Base-by-base conservation (phyloP, 305 asterid genomes). In the Withania somnifera region DNA sequence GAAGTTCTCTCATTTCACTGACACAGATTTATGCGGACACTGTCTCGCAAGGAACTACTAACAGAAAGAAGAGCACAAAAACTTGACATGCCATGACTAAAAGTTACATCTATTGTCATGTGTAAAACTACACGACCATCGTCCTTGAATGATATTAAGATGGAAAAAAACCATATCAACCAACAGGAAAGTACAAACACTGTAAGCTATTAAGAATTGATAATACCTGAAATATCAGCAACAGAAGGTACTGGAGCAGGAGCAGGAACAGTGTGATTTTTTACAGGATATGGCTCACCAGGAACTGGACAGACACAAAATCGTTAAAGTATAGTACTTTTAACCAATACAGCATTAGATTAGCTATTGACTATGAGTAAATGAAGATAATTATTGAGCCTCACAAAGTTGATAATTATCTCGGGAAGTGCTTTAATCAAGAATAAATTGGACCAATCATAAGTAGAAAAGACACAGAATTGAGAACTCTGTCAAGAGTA, bases 171-270 rank as follows among this genome's bases (percentile, higher is more conserved):
- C 52, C n/a, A 40, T 9, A 75, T 28, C 28, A 32, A 10, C 19
- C 60, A 50, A 75, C 60, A 50, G n/a, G 30, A 28, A 75, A 75
- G 63, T 50, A 28, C n/a, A 28, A 75, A 30, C 24, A n/a, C 9
- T 36, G 14, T 30, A 75, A 17, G 63, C 80, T 50, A 51, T 51
- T 30, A 68, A 52, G 52, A 79, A 80, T n/a, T 34, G 51, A 50
- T 40, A 86, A 20, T 91, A 95, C 99, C 98, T 73, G 89, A 83
- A 73, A 85, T 22, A 83, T 78, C 87, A 82, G 86, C 91, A 57
- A 61, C 82, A 36, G 97, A 88, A 40, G 97, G 98, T 79, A 91
- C 87, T 73, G 97, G 97, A 86, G 84, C 90, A 11, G 98, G 97
- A 88, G 93, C 87, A 22, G 89, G 87, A 85, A 81, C n/a, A 22